These are phyloP conservation scores for Tricholoma matsutake DNA, from an alignment of 768 basidiomycete species.

Conservation along the genomic window DNA sequence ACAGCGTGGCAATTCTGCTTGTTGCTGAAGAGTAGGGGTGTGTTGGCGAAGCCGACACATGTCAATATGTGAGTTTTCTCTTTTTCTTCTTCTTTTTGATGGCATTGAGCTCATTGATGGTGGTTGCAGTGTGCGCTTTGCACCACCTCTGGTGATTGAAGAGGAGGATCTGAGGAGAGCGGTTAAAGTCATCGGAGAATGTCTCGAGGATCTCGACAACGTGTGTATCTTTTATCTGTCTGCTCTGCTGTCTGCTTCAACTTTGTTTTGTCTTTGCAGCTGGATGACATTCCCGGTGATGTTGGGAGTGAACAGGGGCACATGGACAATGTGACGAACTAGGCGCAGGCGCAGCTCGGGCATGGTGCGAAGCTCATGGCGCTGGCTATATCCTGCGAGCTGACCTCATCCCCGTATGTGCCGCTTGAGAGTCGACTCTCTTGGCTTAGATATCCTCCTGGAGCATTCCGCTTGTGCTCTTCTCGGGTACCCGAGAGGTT, in stretches of 20 bases:
- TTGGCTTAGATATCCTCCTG: neutral
- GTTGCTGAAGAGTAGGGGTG: constrained; percentile 84
- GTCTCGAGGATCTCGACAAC: constrained; percentile 76
- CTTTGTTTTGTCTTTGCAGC: constrained; percentile 17
- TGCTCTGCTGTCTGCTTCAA: neutral
- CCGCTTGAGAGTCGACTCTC: neutral
- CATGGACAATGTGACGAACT: constrained; percentile 25
- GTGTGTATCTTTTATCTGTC: constrained; percentile 34
- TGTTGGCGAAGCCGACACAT: constrained; percentile 96
- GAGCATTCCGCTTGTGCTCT: neutral
- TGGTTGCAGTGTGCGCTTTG: constrained; percentile 80
- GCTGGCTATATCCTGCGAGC: neutral
- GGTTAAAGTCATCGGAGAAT: constrained; percentile 72
- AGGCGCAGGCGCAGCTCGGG: neutral
- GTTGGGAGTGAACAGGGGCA: constrained; percentile 60
- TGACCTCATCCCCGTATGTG: neutral
- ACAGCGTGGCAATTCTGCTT: constrained; percentile 97
- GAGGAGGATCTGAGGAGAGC: constrained; percentile 80
- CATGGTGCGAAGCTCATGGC: neutral
- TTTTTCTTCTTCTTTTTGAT: neutral
- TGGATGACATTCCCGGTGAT: constrained; percentile 57
- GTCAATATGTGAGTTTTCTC: constrained; percentile 73
- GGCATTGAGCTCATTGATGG: neutral
- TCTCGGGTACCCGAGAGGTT: neutral
- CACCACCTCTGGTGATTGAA: constrained; percentile 92